Evolutionary conservation across 2,329 filamentous ascomycete species (phyloP), one percentile per base, ranked within the genome.

Genomic region (Cladosporium sp.): DNA sequence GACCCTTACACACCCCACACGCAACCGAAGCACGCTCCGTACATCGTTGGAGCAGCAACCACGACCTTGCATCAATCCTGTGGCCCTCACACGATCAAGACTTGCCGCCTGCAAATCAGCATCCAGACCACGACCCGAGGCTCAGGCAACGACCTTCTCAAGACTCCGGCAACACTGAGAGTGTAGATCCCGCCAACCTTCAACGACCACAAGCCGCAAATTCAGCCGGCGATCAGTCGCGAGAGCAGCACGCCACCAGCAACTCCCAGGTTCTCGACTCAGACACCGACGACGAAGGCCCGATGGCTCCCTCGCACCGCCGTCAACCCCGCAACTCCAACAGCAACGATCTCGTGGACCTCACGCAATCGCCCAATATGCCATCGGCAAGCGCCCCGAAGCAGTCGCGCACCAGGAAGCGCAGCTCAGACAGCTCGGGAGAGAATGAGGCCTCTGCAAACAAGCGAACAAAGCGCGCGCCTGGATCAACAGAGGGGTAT

Each of bases 281-380:
- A 31, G 48, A 43, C 33, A 43, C 38, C 9, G 40, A 37, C 31
- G 40, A 37, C 16, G 40, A 32, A 14, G 18, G 14, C 28, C 18
- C 19, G 11, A 32, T 31, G 16, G 19, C 19, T 9, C 48, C 48
- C 16, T 18, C 8, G 11, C 31, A 11, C 11, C 31, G 32, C 32
- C 48, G 18, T 3, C 32, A 19, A 14, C 31, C 16, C 40, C 48
- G 18, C 8, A 18, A 19, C 14, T 14, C 16, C 8, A 14, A 4
- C 3, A 14, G 33, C 3, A 18, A 18, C 10, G 22, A 38, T 33
- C 31, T 32, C 16, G 48, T 50, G 7, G 48, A 50, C 18, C 19
- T 50, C 6, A 50, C 48, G 14, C 48, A 43, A n/a, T 50, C 48
- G 32, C 48, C 48, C 4, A 41, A 42, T 13, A 43, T 43, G 31